Conservation (phyloP, 768 basidiomycete genomes). For the Zangia roseola region DNA sequence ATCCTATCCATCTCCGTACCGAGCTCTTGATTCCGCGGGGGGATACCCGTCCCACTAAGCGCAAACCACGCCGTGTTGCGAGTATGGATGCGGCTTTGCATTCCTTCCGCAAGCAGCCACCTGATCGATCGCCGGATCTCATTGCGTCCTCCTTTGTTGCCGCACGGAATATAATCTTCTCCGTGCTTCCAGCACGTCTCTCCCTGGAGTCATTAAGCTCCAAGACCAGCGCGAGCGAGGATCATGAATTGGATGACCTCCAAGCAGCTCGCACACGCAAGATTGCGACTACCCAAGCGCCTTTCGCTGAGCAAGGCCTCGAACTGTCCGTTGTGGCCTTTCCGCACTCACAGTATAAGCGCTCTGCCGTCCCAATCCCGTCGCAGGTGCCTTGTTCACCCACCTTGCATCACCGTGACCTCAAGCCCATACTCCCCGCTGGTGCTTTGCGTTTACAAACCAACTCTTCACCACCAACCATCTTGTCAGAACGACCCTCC, state of each 20-base stretch:
- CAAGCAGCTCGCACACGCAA: background rate
- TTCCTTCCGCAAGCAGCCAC: background rate
- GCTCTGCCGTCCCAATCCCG: background rate
- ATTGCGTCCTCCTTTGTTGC: constrained; percentile 18
- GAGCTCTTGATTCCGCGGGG: constrained; percentile 70
- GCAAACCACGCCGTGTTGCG: background rate
- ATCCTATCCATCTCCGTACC: constrained; percentile 85
- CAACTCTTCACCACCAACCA: background rate
- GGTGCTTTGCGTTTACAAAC: background rate
- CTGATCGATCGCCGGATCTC: constrained; percentile 5
- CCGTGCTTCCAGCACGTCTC: constrained; percentile 27
- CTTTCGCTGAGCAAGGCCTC: constrained; percentile 4
- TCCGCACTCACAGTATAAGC: background rate
- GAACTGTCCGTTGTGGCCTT: constrained; percentile 16
- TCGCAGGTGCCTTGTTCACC: background rate
- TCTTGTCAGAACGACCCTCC: background rate
- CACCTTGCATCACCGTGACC: background rate
- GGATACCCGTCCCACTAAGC: constrained; percentile 3
- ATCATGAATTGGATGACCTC: constrained; percentile 28
- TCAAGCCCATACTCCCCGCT: background rate
- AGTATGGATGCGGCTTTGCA: background rate
- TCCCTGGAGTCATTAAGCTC: constrained; percentile 32
- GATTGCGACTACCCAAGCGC: background rate
- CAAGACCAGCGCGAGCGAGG: constrained; percentile 26
- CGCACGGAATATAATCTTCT: constrained; percentile 22